Conservation (phyloP, 2,329 filamentous ascomycete species). For the Periconia sp. region DNA sequence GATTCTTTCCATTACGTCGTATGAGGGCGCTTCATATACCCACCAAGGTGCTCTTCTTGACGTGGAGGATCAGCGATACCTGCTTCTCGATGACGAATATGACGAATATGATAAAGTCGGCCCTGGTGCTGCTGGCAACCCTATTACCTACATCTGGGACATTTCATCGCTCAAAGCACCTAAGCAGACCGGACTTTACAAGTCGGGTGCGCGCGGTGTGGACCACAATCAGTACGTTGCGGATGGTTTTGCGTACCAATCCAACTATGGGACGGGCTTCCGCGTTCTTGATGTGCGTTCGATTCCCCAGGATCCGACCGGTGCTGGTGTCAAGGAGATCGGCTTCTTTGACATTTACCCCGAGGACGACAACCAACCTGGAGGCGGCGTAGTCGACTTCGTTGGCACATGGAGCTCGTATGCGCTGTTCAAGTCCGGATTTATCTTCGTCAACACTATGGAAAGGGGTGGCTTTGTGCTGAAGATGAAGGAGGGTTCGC, state of each 20-base stretch:
- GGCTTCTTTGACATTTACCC: slow-evolving; percentile 49
- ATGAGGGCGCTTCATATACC: slow-evolving; percentile 60
- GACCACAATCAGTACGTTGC: slow-evolving; percentile 54
- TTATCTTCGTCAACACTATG: slow-evolving; percentile 45
- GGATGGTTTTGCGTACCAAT: slow-evolving; percentile 46
- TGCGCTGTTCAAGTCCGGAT: slow-evolving; percentile 43
- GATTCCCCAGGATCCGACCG: slow-evolving; percentile 45
- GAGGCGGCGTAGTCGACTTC: slow-evolving; percentile 46
- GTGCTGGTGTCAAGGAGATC: slow-evolving; percentile 45
- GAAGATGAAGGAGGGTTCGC: slow-evolving; percentile 33
- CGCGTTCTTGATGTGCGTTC: slow-evolving; percentile 46
- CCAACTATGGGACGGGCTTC: slow-evolving; percentile 48
- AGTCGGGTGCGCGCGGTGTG: slow-evolving; percentile 41
- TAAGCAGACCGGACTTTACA: slow-evolving; percentile 48
- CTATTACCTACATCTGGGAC: slow-evolving; percentile 45
- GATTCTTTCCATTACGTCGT: slow-evolving; percentile 57
- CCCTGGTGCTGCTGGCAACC: slow-evolving; percentile 35
- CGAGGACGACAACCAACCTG: slow-evolving; percentile 43
- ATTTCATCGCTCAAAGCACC: slow-evolving; percentile 36
- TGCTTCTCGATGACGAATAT: slow-evolving; percentile 44
- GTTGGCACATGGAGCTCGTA: slow-evolving; percentile 50
- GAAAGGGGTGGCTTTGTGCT: slow-evolving; percentile 43
- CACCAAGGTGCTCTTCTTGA: slow-evolving; percentile 60
- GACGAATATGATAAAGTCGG: slow-evolving; percentile 43
- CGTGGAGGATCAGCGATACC: slow-evolving; percentile 35